phyloP scores from a whole-genome alignment of 306 rosid species.

The Mimosa bimucronata region DNA sequence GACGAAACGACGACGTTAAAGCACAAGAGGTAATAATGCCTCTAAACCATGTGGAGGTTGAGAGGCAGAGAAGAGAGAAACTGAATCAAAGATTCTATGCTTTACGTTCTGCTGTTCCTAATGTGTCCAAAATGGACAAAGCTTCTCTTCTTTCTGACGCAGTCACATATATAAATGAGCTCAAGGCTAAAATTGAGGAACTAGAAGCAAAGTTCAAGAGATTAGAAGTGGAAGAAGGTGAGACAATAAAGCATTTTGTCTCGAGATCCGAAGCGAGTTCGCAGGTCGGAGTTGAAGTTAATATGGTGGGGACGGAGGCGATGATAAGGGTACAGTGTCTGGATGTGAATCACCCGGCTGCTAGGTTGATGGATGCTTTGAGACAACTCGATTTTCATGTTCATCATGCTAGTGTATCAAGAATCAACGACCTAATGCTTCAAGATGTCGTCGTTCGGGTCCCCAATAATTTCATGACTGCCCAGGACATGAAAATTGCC shows the following conservation, averaged over 20 bases:
- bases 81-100: conserved; percentile 68
- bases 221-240: not conserved
- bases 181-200: conserved; percentile 42
- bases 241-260: not conserved
- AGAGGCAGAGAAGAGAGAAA: conserved; percentile 61
- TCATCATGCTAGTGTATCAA: conserved; percentile 59
- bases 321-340: conserved; percentile 59
- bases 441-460: conserved; percentile 67
- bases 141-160: conserved; percentile 71
- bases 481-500: conserved; percentile 47
- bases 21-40: conserved; percentile 19
- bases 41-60: conserved; percentile 64
- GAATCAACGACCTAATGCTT: conserved; percentile 59
- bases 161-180: conserved; percentile 54
- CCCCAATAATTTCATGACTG: conserved; percentile 44
- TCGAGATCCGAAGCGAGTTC: not conserved
- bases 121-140: conserved; percentile 78
- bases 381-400: conserved; percentile 54
- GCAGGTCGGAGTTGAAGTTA: conserved; percentile 55
- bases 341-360: conserved; percentile 55
- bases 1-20: conserved; percentile 10
- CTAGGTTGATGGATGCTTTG: conserved; percentile 59
- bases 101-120: conserved; percentile 68
- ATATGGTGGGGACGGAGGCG: conserved; percentile 57
- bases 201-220: conserved; percentile 10